Evolutionary conservation across 2,329 filamentous ascomycete species (phyloP).

Genomic region (Fusarium sp.): DNA sequence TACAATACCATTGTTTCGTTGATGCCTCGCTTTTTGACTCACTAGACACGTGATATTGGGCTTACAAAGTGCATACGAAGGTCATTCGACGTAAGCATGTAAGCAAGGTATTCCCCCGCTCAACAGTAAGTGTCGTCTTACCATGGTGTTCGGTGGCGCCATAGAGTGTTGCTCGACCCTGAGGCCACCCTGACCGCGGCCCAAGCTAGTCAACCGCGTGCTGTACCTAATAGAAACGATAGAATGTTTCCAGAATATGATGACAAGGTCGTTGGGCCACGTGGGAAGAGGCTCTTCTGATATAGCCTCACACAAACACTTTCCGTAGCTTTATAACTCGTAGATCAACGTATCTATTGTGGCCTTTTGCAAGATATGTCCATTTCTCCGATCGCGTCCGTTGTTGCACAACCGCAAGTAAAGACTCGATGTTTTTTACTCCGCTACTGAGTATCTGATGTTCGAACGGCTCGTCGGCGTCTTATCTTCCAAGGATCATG

Average conservation of each 20-base stretch:
- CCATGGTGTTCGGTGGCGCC: not conserved
- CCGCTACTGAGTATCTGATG: not conserved
- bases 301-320: not conserved
- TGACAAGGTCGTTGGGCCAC: not conserved
- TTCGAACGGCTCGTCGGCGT: no score
- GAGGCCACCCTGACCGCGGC: fast-evolving
- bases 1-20: not conserved
- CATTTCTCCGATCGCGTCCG: no score
- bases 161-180: no score
- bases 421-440: no score
- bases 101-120: not conserved
- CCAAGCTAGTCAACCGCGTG: not conserved
- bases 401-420: no score
- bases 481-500: not conserved
- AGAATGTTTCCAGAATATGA: not conserved
- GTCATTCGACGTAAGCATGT: no score
- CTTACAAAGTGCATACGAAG: fast-evolving
- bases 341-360: no score
- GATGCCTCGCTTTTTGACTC: fast-evolving
- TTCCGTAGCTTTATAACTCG: fast-evolving
- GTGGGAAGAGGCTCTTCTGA: not conserved
- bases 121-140: not conserved
- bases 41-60: no score
- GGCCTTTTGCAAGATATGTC: no score
- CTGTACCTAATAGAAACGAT: fast-evolving